Evolutionary conservation across 441 rosid genomes (phyloP).

Genomic region (Populus trichocarpa): DNA sequence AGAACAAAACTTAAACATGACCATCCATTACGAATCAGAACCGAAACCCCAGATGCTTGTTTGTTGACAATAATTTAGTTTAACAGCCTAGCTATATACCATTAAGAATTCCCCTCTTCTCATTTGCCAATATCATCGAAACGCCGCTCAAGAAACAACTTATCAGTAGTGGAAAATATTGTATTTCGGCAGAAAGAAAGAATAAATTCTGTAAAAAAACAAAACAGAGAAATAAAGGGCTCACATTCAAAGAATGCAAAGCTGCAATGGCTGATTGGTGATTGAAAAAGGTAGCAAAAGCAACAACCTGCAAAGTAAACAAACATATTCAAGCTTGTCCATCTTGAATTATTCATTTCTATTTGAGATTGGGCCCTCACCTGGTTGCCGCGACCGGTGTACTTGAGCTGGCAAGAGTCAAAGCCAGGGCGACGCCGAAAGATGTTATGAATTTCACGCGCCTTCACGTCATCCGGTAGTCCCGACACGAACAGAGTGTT

Average conservation of each 20-base stretch:
- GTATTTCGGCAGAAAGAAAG: not conserved
- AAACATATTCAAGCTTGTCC: not conserved
- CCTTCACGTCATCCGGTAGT: conserved; percentile 77
- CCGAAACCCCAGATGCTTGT: not conserved
- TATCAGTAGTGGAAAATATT: not conserved
- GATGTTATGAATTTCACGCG: conserved; percentile 89
- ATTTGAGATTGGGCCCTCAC: conserved; percentile 15
- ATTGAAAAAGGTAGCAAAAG: conserved; percentile 79
- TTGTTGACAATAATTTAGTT: not conserved
- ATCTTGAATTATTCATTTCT: not conserved
- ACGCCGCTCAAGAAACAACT: not conserved
- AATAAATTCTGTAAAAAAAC: not conserved
- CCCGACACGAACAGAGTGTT: conserved; percentile 80
- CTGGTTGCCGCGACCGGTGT: conserved; percentile 89
- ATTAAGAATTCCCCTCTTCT: not conserved
- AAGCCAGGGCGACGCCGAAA: conserved; percentile 72
- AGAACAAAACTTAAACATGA: not conserved
- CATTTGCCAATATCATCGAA: not conserved
- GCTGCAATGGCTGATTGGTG: conserved; percentile 72
- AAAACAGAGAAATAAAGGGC: conserved; percentile 14
- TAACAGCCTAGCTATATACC: not conserved
- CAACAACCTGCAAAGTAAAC: conserved; percentile 59
- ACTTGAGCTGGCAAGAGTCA: conserved; percentile 79
- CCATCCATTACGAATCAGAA: not conserved
- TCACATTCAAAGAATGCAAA: conserved; percentile 65